Evolutionary conservation across 768 basidiomycete species (phyloP).

Genomic region (Macrolepiota fuliginosa): DNA sequence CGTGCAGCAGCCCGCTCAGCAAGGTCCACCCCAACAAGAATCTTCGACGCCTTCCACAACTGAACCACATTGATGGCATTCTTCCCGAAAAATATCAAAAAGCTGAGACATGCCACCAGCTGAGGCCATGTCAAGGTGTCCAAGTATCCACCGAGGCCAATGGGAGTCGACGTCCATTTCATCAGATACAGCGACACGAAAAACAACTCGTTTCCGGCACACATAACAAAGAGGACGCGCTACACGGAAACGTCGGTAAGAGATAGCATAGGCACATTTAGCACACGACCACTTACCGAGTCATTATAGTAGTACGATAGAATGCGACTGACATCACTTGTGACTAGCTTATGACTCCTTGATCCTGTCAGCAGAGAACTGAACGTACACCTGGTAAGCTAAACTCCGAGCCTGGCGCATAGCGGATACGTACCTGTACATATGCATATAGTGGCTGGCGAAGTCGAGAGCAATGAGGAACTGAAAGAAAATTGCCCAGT

Average conservation of each 20-base stretch:
- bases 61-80: constrained; percentile 95
- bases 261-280: not conserved
- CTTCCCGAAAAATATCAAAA: constrained; percentile 74
- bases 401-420: constrained; percentile 9
- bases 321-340: constrained; percentile 89
- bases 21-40: constrained; percentile 89
- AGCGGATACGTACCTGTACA: constrained; percentile 77
- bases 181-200: constrained; percentile 94
- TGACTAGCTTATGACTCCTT: constrained; percentile 88
- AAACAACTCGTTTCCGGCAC: constrained; percentile 94
- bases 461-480: constrained; percentile 97
- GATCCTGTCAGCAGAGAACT: constrained; percentile 96
- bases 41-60: constrained; percentile 97
- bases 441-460: constrained; percentile 98
- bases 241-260: constrained; percentile 26
- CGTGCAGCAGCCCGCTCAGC: constrained; percentile 76
- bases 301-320: constrained; percentile 94
- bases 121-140: constrained; percentile 71
- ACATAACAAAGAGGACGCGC: constrained; percentile 88
- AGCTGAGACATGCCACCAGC: constrained; percentile 57
- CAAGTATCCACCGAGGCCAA: constrained; percentile 42
- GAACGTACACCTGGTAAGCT: not conserved
- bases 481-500: constrained; percentile 85
- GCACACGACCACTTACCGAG: constrained; percentile 52
- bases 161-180: constrained; percentile 75